Base-by-base conservation (phyloP, 345 rosid species). In the Brassica cretica region DNA sequence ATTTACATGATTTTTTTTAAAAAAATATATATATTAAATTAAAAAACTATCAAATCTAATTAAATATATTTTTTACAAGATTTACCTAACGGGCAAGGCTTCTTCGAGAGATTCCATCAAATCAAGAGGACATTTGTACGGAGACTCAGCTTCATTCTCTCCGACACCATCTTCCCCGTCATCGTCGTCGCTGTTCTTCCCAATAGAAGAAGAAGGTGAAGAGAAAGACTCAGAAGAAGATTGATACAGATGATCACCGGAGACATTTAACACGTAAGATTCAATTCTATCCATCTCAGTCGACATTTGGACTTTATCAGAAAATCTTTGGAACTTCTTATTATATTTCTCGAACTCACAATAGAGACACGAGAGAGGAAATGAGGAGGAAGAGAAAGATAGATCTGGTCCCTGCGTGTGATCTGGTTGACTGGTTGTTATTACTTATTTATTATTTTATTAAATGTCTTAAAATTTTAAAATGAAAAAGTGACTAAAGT, bases 21-120 rank as follows among this genome's bases (percentile, higher is more conserved):
- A 25, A 25, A 25, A 25, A 21, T 21, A 21, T 21, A 21, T 27
- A 27, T 27, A 27, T 27, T 3, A 27, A 27, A 27, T 3, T 27
- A 27, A 27, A 4, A 27, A 27, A 27, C 30, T 27, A 27, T 27
- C 30, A 27, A 27, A 27, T 27, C 30, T 27, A 27, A 27, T 27
- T 27, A 27, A 27, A 27, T 27, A 27, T 27, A 27, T 27, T 27
- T 3, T 27, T 27, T 27, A 27, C 30, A 27, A 27, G 30, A 27
- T 14, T 4, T 61, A 90, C 95, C 95, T 90, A 15, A 85, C 65
- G 2, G 95, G 92, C 72, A 90, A 78, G 68, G 78, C 90, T 80
- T 89, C 84, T 75, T 91, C 90, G 5, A 91, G 82, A 15, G 89
- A 83, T 30, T 89, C 83, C 91, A 88, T 84, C 84, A 85, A 68